These are phyloP conservation scores for Holtermannia corniformis DNA, from an alignment of 768 basidiomycete species.

Conservation along the genomic window DNA sequence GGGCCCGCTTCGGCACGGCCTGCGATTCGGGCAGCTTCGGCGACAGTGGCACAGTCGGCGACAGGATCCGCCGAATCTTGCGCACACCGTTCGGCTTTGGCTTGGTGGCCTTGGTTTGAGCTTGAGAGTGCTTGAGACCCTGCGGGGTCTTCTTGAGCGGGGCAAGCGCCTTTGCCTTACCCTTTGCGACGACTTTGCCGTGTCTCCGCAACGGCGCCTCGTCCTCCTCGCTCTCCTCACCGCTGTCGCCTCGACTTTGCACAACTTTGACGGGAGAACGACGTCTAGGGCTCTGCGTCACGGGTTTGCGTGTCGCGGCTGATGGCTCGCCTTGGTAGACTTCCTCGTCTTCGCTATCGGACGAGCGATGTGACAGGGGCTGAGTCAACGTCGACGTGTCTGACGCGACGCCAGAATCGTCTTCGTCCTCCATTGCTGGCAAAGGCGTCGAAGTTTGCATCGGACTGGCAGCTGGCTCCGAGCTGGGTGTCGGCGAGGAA, in stretches of 20 bases:
- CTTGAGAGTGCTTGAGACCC: not conserved
- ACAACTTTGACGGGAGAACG: not conserved
- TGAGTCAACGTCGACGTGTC: slow-evolving; percentile 27
- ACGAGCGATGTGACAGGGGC: slow-evolving; percentile 11
- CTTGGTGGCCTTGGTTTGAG: not conserved
- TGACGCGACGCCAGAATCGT: slow-evolving; percentile 16
- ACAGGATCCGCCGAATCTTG: slow-evolving; percentile 6
- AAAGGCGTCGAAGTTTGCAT: not conserved
- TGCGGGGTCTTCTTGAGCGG: not conserved
- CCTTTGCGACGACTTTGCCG: not conserved
- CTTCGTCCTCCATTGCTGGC: not conserved
- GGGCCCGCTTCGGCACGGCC: not conserved
- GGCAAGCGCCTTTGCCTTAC: not conserved
- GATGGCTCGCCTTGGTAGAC: slow-evolving; percentile 1
- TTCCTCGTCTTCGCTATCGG: slow-evolving; percentile 11
- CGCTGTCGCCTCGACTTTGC: not conserved
- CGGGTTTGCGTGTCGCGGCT: not conserved
- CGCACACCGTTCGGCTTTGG: not conserved
- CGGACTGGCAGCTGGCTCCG: slow-evolving; percentile 3
- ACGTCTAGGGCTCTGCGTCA: not conserved
- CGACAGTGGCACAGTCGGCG: not conserved
- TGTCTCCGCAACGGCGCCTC: not conserved
- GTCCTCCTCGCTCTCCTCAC: not conserved
- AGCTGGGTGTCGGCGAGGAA: slow-evolving; percentile 14
- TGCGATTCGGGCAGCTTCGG: not conserved